phyloP scores from a whole-genome alignment of 2,329 filamentous ascomycete genomes.

The Fusarium subtropicale region DNA sequence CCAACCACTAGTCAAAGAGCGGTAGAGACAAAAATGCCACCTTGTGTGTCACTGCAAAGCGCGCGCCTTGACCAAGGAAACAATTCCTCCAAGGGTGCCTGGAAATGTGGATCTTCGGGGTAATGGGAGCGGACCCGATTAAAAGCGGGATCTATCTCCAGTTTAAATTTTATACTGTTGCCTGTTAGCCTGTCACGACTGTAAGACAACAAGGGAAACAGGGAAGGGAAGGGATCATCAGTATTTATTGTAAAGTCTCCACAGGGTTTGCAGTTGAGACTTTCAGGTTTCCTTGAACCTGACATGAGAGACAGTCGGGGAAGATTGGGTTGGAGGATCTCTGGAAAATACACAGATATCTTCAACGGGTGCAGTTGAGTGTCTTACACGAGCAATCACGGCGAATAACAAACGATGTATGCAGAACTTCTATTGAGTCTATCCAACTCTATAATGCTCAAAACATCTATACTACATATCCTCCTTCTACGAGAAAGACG shows the following conservation, averaged over 20 bases:
- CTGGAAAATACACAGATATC: background rate
- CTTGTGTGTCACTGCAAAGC: background rate
- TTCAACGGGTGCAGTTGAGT: no score
- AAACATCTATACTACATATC: background rate
- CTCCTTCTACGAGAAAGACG: background rate
- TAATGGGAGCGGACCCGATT: background rate
- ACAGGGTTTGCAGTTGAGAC: background rate
- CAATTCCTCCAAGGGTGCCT: background rate
- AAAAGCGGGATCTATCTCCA: background rate
- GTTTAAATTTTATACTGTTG: background rate
- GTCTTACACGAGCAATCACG: background rate
- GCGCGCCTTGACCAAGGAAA: background rate
- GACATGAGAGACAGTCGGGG: background rate
- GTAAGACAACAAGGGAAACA: background rate
- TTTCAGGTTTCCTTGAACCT: background rate
- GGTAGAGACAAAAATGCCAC: constrained; percentile 3
- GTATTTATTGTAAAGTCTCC: background rate
- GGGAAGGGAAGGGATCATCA: background rate
- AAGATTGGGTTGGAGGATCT: background rate
- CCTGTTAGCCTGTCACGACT: background rate
- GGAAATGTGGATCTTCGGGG: constrained; percentile 1
- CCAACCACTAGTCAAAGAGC: background rate
- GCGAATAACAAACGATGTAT: background rate
- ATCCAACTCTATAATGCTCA: constrained; percentile 21
- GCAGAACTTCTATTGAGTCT: constrained; percentile 19